phyloP scores from a whole-genome alignment of 768 basidiomycete genomes.

The Boletus huronensis region DNA sequence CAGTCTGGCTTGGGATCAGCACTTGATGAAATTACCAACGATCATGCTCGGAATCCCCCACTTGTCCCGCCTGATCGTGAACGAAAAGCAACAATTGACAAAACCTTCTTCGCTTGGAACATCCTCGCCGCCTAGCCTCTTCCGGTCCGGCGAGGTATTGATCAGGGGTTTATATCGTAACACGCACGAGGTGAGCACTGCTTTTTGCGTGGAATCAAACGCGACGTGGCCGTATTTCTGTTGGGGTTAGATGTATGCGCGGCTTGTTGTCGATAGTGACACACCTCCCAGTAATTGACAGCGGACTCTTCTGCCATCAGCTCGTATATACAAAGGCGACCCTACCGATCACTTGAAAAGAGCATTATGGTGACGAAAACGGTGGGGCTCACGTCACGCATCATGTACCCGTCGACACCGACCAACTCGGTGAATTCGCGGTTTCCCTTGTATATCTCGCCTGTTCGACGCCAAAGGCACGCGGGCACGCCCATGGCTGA shows the following conservation, averaged over 20 bases:
- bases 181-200: constrained; percentile 89
- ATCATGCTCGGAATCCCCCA: constrained; percentile 90
- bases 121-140: constrained; percentile 27
- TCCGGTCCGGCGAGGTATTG: constrained; percentile 35
- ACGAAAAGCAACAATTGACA: constrained; percentile 88
- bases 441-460: constrained; percentile 98
- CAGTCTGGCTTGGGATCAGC: constrained; percentile 29
- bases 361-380: neutral
- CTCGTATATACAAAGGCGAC: constrained; percentile 94
- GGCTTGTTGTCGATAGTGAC: constrained; percentile 9
- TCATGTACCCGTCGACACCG: constrained; percentile 80
- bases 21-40: constrained; percentile 84
- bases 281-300: constrained; percentile 95
- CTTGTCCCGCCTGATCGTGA: constrained; percentile 79
- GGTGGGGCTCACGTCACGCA: constrained; percentile 67
- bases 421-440: constrained; percentile 91
- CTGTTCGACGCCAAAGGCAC: constrained; percentile 94
- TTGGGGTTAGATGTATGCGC: neutral
- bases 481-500: constrained; percentile 96
- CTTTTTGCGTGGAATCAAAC: constrained; percentile 89
- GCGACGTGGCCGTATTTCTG: constrained; percentile 95
- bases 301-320: constrained; percentile 97
- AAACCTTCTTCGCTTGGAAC: constrained; percentile 62
- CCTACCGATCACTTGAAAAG: constrained; percentile 38
- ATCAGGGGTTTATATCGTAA: constrained; percentile 73